These are phyloP conservation scores for Niebla homalea DNA, from an alignment of 495 filamentous ascomycete genomes.

Conservation along the genomic window DNA sequence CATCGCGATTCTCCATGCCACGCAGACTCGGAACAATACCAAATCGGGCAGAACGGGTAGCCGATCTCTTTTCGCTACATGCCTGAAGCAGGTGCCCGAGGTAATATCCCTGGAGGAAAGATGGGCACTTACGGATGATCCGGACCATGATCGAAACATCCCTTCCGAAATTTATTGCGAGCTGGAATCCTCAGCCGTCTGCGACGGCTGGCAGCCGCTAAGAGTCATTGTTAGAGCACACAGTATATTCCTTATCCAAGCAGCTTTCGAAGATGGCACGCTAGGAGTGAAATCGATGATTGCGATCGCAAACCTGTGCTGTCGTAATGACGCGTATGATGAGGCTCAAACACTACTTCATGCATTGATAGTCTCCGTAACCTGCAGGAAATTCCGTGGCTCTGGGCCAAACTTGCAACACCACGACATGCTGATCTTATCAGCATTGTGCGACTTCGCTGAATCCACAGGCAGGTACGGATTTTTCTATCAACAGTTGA, in stretches of 20 bases:
- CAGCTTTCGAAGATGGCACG: slow-evolving; percentile 38
- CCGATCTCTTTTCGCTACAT: slow-evolving; percentile 52
- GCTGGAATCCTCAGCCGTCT: slow-evolving; percentile 44
- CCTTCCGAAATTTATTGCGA: slow-evolving; percentile 44
- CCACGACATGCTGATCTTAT: not conserved
- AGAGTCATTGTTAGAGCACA: slow-evolving; percentile 53
- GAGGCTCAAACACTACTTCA: slow-evolving; percentile 13
- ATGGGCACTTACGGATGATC: slow-evolving; percentile 35
- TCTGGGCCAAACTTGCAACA: not conserved
- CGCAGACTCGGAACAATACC: not conserved
- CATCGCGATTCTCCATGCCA: not conserved
- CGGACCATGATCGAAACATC: slow-evolving; percentile 32
- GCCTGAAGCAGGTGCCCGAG: slow-evolving; percentile 45
- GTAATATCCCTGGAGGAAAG: slow-evolving; percentile 50
- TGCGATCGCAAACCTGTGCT: slow-evolving; percentile 1
- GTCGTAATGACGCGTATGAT: slow-evolving; percentile 6
- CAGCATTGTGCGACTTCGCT: slow-evolving; percentile 22
- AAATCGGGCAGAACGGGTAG: slow-evolving; percentile 13
- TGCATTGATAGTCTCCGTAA: not conserved
- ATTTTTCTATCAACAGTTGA: slow-evolving; percentile 28
- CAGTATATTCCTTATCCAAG: slow-evolving; percentile 44
- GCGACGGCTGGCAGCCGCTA: slow-evolving; percentile 51
- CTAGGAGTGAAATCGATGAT: slow-evolving; percentile 21
- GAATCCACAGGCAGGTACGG: slow-evolving; percentile 15
- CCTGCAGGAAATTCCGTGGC: not conserved